phyloP scores from a whole-genome alignment of 441 rosid species.

The Jatropha podagrica region DNA sequence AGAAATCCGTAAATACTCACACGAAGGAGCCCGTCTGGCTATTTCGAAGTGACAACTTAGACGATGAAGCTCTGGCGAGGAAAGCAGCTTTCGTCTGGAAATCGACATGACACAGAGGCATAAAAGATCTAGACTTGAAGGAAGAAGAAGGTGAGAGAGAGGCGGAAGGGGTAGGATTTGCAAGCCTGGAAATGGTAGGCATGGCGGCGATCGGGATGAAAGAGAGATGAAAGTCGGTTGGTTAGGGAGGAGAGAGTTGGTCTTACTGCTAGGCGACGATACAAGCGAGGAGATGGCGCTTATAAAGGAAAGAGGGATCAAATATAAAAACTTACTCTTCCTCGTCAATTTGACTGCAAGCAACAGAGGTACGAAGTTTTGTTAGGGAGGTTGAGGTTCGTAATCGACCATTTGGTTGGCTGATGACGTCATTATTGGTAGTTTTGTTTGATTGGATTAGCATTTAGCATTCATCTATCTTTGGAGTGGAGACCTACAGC shows the following conservation, averaged over 20 bases:
- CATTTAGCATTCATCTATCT: too few species aligned
- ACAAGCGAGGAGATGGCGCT: background rate
- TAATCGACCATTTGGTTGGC: too few species aligned
- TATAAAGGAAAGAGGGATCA: background rate
- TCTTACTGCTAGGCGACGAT: background rate
- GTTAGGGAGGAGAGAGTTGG: background rate
- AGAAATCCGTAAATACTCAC: conserved; percentile 36
- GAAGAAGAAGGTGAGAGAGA: conserved; percentile 30
- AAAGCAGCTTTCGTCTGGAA: conserved; percentile 28
- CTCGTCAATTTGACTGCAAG: background rate
- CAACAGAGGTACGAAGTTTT: too few species aligned
- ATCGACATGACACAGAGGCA: conserved; percentile 35
- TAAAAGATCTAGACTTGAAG: conserved; percentile 40
- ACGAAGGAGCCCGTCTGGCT: conserved; percentile 39
- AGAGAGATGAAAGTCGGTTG: conserved; percentile 13
- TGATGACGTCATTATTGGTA: too few species aligned
- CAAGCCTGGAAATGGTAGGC: conserved; percentile 81
- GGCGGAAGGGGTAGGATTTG: conserved; percentile 39
- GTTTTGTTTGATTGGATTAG: too few species aligned
- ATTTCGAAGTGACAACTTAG: conserved; percentile 42
- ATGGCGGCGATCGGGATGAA: conserved; percentile 23
- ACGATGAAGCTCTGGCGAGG: conserved; percentile 40
- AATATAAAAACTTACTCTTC: background rate
- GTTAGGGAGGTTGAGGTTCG: too few species aligned
- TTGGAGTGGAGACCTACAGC: too few species aligned